Base-by-base conservation (phyloP, 495 filamentous ascomycete species). In the Xylaria curta region DNA sequence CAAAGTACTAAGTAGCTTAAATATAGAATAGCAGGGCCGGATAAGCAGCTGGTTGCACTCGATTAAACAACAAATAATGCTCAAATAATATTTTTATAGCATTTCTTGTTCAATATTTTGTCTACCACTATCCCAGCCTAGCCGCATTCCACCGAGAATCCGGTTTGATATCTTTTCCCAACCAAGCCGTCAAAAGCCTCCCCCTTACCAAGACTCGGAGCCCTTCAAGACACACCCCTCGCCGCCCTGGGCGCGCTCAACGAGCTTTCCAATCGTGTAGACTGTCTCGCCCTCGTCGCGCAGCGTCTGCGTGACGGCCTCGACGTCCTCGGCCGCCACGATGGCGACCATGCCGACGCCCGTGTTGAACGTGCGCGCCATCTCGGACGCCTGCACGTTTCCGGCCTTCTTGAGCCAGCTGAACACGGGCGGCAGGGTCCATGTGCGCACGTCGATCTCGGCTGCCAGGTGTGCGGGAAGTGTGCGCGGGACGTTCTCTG, bases 401-500 rank as follows among this genome's bases (percentile, higher is more conserved):
- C 94, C 96, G 31, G 86, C 86, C 78, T 85, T 78, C 80, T 94
- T 92, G 65, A 99, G 85, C 96, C 96, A 99, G 71, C 82, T 80
- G 82, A 98, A 94, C 19, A 97, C 91, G 0, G 87, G 78, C 8
- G 93, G 93, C 47, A 91, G 85, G 19, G 84, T 56, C 94, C 95
- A 98, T 1, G 85, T 76, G 24, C 81, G 78, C 19, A 92, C 91
- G 73, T 97, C 91, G 63, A 99, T 87, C 75, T 91, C 87, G 12
- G 92, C 94, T 4, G 91, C 86, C 5, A 98, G 88, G 36, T 89
- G 84, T 1, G 81, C 68, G 1, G 96, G 96, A 4, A 99, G 87
- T 92, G 97, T 97, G 40, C 96, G 88, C 31, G 96, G 96, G 6
- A 99, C 89, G 83, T 98, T 98, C 77, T 99, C 96, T 10, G 90